These are phyloP conservation scores for Mycena pura DNA, from an alignment of 768 basidiomycete genomes.

Conservation along the genomic window DNA sequence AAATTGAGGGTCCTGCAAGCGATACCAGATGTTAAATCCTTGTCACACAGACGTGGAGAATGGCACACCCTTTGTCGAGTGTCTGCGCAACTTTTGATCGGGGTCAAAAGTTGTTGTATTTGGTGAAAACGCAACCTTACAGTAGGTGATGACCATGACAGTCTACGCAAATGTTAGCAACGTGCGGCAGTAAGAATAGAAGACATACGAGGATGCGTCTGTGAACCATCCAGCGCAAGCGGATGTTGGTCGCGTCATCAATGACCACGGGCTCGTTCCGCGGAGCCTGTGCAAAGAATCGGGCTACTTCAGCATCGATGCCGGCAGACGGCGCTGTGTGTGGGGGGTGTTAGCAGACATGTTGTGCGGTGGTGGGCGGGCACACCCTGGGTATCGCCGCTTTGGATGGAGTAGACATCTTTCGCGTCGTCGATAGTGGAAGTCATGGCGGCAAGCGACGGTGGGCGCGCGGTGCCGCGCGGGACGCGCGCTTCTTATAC, in stretches of 20 bases:
- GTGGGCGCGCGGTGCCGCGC: neutral
- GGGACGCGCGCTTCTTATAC: constrained; percentile 3
- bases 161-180: constrained; percentile 24
- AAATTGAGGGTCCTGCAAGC: constrained; percentile 48
- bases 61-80: constrained; percentile 50
- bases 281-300: constrained; percentile 44
- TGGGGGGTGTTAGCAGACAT: constrained; percentile 1
- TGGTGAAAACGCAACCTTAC: constrained; percentile 28
- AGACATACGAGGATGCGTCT: constrained; percentile 48
- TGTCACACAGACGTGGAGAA: neutral
- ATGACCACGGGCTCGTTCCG: constrained; percentile 42
- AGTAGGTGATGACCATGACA: constrained; percentile 56
- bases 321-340: constrained; percentile 32
- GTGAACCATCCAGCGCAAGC: constrained; percentile 54
- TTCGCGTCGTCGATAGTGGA: constrained; percentile 33
- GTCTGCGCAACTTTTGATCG: constrained; percentile 45
- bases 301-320: constrained; percentile 53
- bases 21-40: neutral
- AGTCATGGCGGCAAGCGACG: constrained; percentile 1
- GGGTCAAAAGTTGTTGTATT: neutral
- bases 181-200: neutral
- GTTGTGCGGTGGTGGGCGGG: neutral
- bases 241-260: constrained; percentile 48
- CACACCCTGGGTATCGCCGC: constrained; percentile 32
- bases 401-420: constrained; percentile 42